Percentiles rank a stretch among this genome's conserved stretches.
phyloP scores from a whole-genome alignment of 1,139 yeast species.

The Blastobotrys indianensis region DNA sequence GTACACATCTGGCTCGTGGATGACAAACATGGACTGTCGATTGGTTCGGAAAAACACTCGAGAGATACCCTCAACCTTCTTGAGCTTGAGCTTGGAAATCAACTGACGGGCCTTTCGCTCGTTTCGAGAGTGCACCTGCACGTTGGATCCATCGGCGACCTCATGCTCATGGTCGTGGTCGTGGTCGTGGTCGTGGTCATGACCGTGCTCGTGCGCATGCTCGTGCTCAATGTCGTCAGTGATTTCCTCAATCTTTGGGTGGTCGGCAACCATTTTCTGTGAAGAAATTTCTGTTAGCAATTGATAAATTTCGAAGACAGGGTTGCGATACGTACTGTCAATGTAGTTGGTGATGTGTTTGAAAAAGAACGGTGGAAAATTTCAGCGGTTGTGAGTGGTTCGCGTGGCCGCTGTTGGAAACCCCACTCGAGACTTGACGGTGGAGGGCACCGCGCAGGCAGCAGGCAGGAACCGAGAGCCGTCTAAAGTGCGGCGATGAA shows the following conservation, averaged over 20 bases:
- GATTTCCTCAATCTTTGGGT: constrained; percentile 30
- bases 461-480: no score
- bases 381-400: no score
- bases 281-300: no score
- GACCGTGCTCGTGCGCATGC: constrained; percentile 3
- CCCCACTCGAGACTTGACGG: no score
- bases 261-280: background rate
- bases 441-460: no score
- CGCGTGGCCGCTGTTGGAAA: no score
- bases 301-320: no score
- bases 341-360: no score
- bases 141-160: constrained; percentile 20
- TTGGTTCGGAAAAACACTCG: constrained; percentile 96
- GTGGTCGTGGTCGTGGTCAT: constrained; percentile 12
- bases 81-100: constrained; percentile 83
- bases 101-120: constrained; percentile 95
- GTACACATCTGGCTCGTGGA: constrained; percentile 93
- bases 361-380: no score
- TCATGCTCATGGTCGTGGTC: constrained; percentile 18
- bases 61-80: constrained; percentile 85
- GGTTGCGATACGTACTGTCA: no score
- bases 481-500: background rate
- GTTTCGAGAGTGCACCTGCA: constrained; percentile 44
- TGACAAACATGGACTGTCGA: constrained; percentile 77
- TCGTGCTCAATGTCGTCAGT: constrained; percentile 20